These are phyloP conservation scores for Blastocystis sp. DNA, from an alignment of 352 stramenopile genomes.

Conservation along the genomic window DNA sequence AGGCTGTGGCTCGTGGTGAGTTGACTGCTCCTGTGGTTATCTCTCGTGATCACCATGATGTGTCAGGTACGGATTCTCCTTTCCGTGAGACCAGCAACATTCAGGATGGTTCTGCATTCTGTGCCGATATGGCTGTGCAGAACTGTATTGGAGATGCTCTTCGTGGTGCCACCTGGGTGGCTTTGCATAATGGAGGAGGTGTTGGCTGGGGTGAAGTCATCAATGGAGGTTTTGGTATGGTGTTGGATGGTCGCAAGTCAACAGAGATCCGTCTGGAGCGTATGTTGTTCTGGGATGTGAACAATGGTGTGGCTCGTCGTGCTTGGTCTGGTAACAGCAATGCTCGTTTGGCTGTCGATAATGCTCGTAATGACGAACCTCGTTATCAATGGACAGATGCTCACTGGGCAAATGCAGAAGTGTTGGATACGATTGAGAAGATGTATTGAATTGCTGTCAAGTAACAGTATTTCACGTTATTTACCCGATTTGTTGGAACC, in stretches of 20 bases:
- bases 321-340: conserved; percentile 78
- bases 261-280: conserved; percentile 69
- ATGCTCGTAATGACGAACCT: conserved; percentile 76
- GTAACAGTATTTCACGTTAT: not conserved
- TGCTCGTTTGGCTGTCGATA: conserved; percentile 74
- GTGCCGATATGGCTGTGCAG: conserved; percentile 79
- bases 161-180: conserved; percentile 76
- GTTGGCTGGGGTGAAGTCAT: conserved; percentile 79
- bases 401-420: conserved; percentile 63
- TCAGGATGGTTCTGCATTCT: conserved; percentile 76
- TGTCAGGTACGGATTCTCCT: conserved; percentile 77
- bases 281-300: conserved; percentile 80
- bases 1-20: conserved; percentile 72
- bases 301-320: conserved; percentile 76
- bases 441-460: not conserved
- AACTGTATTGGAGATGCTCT: conserved; percentile 78
- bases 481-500: not conserved
- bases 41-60: conserved; percentile 78
- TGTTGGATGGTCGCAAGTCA: conserved; percentile 74
- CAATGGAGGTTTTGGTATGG: conserved; percentile 78
- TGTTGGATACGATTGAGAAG: conserved; percentile 63
- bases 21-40: conserved; percentile 74
- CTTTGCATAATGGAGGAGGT: conserved; percentile 79
- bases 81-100: conserved; percentile 82
- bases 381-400: conserved; percentile 68